phyloP scores from a whole-genome alignment of 2,329 filamentous ascomycete species.

The Stagonosporopsis vannaccii region DNA sequence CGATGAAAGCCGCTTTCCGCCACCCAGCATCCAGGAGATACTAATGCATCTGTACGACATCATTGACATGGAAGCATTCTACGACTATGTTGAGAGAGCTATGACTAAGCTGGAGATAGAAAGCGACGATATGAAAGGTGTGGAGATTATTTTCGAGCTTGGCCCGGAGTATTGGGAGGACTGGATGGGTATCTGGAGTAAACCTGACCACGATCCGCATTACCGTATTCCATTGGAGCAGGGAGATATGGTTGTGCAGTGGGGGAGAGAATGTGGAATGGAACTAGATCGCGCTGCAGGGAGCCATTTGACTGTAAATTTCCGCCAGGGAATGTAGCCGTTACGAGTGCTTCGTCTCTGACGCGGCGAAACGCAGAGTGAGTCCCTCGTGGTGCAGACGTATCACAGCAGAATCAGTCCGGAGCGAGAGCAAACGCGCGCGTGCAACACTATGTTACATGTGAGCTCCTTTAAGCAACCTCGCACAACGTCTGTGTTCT shows the following conservation, averaged over 20 bases:
- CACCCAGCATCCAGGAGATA: background rate
- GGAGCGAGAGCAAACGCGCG: background rate
- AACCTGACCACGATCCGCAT: background rate
- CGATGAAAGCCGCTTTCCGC: background rate
- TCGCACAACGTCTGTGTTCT: background rate
- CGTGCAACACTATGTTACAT: background rate
- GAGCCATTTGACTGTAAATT: constrained; percentile 16
- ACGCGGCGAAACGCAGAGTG: background rate
- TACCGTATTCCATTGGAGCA: constrained; percentile 10
- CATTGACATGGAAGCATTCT: background rate
- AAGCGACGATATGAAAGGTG: background rate
- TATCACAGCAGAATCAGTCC: background rate
- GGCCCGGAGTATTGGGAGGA: background rate
- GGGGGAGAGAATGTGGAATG: constrained; percentile 11
- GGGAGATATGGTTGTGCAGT: constrained; percentile 1
- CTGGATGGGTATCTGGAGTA: constrained; percentile 14
- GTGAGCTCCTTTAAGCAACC: background rate
- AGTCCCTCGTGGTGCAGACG: background rate
- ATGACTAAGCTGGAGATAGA: constrained; percentile 7
- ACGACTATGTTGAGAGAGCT: background rate
- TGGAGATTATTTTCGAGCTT: constrained; percentile 10
- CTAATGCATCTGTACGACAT: constrained; percentile 5
- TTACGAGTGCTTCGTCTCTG: background rate
- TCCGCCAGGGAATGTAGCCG: background rate
- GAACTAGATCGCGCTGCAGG: background rate